Evolutionary conservation across 2,329 filamentous ascomycete genomes (phyloP).

Genomic region (Aurifilum marmelostoma): DNA sequence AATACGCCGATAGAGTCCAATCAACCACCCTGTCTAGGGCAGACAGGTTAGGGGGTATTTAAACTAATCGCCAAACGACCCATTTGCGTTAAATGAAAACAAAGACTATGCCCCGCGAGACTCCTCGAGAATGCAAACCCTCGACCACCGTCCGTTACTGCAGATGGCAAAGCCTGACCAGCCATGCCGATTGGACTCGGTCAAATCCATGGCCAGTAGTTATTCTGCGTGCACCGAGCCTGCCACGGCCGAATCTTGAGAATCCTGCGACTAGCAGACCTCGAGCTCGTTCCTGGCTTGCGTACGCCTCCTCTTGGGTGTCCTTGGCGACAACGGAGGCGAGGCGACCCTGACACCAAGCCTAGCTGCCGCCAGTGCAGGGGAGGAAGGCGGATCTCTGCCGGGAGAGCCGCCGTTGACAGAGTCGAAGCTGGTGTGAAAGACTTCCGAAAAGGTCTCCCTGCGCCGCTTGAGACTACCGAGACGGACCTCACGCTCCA

Average conservation of each 20-base stretch:
- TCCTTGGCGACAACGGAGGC: constrained; percentile 37
- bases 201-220: not conserved
- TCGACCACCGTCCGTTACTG: not conserved
- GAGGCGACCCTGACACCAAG: constrained; percentile 28
- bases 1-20: not conserved
- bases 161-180: not conserved
- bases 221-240: not conserved
- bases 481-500: constrained; percentile 31
- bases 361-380: constrained; percentile 1
- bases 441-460: constrained; percentile 42
- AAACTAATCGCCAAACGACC: not conserved
- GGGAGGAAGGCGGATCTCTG: not conserved
- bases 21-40: not conserved
- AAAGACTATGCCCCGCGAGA: not conserved
- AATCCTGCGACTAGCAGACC: constrained; percentile 35
- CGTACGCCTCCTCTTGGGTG: constrained; percentile 39
- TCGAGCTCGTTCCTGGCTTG: constrained; percentile 33
- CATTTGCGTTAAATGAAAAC: not conserved
- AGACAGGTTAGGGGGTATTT: not conserved
- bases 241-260: not conserved
- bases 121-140: not conserved
- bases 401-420: constrained; percentile 6
- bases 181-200: not conserved
- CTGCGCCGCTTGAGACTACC: constrained; percentile 40
- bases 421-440: constrained; percentile 46